phyloP scores from a whole-genome alignment of 768 basidiomycete genomes.

The Saitozyma sp. region DNA sequence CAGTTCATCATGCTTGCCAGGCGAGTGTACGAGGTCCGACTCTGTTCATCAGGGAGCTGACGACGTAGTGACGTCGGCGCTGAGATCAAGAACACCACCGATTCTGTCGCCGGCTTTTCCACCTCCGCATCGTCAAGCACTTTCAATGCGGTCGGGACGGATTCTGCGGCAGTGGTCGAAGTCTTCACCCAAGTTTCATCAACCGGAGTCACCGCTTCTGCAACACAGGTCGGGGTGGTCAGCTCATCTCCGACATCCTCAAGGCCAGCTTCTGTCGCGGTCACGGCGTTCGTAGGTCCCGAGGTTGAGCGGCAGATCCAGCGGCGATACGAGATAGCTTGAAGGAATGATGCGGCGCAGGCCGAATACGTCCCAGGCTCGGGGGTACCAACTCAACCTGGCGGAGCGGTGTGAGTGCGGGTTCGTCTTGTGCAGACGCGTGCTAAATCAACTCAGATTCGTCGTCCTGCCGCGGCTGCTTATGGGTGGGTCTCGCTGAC shows the following conservation, averaged over 20 bases:
- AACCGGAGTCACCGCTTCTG: neutral
- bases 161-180: no score
- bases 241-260: neutral
- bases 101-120: neutral
- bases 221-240: neutral
- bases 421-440: neutral
- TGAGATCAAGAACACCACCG: neutral
- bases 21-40: slow-evolving; percentile 16
- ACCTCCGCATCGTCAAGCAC: no score
- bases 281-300: neutral
- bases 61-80: neutral
- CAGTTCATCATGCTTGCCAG: slow-evolving; percentile 34
- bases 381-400: slow-evolving; percentile 3
- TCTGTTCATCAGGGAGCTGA: neutral
- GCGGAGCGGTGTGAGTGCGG: slow-evolving; percentile 11
- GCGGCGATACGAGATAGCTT: neutral
- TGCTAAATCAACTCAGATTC: slow-evolving; percentile 12
- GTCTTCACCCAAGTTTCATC: no score
- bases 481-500: slow-evolving; percentile 20
- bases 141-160: no score
- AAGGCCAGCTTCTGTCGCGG: neutral
- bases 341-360: neutral
- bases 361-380: neutral
- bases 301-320: neutral
- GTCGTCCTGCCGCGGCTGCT: slow-evolving; percentile 23